Conservation (phyloP, 805 yeast genomes). For the Cyberlindnera japonica region DNA sequence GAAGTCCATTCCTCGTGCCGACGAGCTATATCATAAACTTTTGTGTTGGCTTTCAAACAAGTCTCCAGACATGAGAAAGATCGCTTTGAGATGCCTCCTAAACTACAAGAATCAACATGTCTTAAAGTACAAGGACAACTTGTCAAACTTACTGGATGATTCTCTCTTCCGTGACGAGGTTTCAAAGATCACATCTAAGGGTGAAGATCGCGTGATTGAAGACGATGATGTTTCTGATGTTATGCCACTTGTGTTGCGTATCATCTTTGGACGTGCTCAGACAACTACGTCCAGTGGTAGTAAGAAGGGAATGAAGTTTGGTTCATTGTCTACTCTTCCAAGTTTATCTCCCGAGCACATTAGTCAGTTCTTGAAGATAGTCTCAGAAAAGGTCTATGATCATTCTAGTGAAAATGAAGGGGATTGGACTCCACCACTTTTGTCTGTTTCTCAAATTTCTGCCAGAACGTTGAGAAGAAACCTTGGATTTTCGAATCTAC, state of each 20-base stretch:
- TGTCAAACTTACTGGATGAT: slow-evolving; percentile 76
- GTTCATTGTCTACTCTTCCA: slow-evolving; percentile 63
- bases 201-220: slow-evolving; percentile 53
- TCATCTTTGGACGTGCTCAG: slow-evolving; percentile 85
- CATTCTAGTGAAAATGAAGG: slow-evolving; percentile 18
- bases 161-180: slow-evolving; percentile 83
- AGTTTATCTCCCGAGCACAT: slow-evolving; percentile 51
- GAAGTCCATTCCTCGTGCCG: slow-evolving; percentile 47
- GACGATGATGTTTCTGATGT: slow-evolving; percentile 53
- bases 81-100: slow-evolving; percentile 67
- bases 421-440: slow-evolving; percentile 4
- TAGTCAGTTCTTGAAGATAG: slow-evolving; percentile 56
- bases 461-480: slow-evolving; percentile 42
- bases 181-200: slow-evolving; percentile 52
- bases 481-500: slow-evolving; percentile 62
- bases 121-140: slow-evolving; percentile 66
- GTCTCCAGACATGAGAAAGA: slow-evolving; percentile 58
- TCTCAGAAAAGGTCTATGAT: slow-evolving; percentile 50
- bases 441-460: slow-evolving; percentile 27
- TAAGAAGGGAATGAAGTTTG: slow-evolving; percentile 67
- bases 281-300: slow-evolving; percentile 62
- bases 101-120: slow-evolving; percentile 57
- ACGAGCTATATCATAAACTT: slow-evolving; percentile 50
- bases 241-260: slow-evolving; percentile 71
- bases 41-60: slow-evolving; percentile 59